Evolutionary conservation across 192 early-diverging fungal species (phyloP).

Genomic region (Coemansia sp.): DNA sequence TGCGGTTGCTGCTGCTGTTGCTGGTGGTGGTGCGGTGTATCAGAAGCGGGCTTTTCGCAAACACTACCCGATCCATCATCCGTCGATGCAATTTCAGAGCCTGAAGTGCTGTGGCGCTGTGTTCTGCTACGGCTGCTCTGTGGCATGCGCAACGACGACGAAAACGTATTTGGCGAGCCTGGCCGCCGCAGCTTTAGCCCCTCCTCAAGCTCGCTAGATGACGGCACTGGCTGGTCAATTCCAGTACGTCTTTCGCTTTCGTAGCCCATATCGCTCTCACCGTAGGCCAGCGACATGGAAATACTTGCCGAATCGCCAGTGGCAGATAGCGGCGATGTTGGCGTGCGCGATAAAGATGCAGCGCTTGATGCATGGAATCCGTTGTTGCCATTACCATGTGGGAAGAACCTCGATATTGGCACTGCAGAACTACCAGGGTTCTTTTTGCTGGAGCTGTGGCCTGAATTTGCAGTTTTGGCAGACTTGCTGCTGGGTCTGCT

Average conservation of each 20-base stretch:
- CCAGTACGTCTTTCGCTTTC: conserved; percentile 27
- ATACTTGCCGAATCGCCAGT: background rate
- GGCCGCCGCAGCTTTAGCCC: conserved; percentile 33
- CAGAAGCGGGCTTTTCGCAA: background rate
- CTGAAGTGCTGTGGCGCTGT: conserved; percentile 15
- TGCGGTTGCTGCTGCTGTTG: background rate
- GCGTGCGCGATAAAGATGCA: background rate
- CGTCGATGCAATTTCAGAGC: conserved; percentile 13
- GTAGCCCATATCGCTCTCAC: conserved; percentile 9
- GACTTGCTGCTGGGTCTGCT: conserved; percentile 7
- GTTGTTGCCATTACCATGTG: background rate
- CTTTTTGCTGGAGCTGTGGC: background rate
- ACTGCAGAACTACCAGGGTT: conserved; percentile 13
- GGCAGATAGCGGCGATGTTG: background rate
- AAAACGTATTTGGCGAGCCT: conserved; percentile 17
- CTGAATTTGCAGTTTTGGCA: background rate
- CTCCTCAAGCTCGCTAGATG: conserved; percentile 15
- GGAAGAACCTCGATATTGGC: conserved; percentile 23
- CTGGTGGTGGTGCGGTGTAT: background rate
- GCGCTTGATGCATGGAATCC: background rate
- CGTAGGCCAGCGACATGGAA: background rate
- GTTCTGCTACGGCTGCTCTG: background rate
- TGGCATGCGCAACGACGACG: conserved; percentile 20
- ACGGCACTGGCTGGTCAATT: conserved; percentile 23
- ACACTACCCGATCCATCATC: conserved; percentile 18